Evolutionary conservation across 345 rosid species (phyloP), one percentile per base, ranked within the genome.

Genomic region (Gossypium raimondii): DNA sequence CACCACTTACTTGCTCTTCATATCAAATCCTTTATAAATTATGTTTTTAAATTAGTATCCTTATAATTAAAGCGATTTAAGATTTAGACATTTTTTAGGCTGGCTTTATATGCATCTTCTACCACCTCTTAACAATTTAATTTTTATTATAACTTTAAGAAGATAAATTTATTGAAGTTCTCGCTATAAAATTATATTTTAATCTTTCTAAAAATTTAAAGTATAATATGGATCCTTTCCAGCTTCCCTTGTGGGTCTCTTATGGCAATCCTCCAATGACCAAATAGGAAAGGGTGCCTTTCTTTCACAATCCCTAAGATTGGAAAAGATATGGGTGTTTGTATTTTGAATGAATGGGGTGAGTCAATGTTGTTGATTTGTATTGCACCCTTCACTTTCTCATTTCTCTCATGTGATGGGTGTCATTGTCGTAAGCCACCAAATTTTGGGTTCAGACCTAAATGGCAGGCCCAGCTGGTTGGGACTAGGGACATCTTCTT

Each of bases 401-500:
- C 9, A 6, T 52, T 52, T 52, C 22, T 55, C 24, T 55, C 22
- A n/a, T n/a, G 10, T 20, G 57, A 62, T 55, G 66, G 81, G 55
- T 20, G 83, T 84, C 85, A 56, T 66, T 24, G n/a, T 81, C 87
- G 53, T 53, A 45, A 73, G 67, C 38, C 78, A 77, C 79, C 79
- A 60, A 73, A 72, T 29, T 34, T 66, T 20, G 80, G 80, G 77
- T 82, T 79, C 20, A 7, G 55, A 27, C 52, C 52, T 62, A 27
- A n/a, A 12, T 0, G 52, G 13, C 1, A 76, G 78, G 78, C 76
- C 82, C 61, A 74, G 84, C 78, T 78, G 75, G 84, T 76, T 81
- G 82, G 82, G 81, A 76, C 69, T 25, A 73, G 44, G 50, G 82
- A 72, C 86, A 74, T 61, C 58, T 29, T 50, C 76, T 58, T 58